These are phyloP conservation scores for Xylaria longipes DNA, from an alignment of 495 filamentous ascomycete genomes.

Conservation along the genomic window DNA sequence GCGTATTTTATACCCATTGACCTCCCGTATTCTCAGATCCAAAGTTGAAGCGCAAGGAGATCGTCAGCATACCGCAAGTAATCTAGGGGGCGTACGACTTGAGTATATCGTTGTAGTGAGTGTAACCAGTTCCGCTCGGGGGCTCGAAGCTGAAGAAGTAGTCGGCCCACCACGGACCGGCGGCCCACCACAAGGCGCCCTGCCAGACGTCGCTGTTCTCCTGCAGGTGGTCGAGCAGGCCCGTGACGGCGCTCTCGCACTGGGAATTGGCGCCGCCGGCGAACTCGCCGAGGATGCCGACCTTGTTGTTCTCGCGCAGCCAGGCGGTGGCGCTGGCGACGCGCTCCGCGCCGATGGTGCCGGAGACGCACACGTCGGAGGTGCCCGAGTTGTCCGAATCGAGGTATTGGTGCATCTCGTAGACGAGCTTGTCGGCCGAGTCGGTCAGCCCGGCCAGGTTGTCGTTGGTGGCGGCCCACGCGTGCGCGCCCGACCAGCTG, in stretches of 20 bases:
- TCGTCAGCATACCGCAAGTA: not conserved
- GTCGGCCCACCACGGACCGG: conserved; percentile 65
- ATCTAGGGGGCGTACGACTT: conserved; percentile 22
- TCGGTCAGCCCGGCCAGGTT: conserved; percentile 59
- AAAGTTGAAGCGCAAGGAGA: not conserved
- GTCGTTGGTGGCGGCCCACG: conserved; percentile 27
- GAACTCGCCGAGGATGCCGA: conserved; percentile 73
- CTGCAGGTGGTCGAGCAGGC: conserved; percentile 66
- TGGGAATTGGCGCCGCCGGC: conserved; percentile 70
- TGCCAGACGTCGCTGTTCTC: conserved; percentile 73
- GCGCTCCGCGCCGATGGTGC: conserved; percentile 63
- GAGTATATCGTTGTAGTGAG: conserved; percentile 27
- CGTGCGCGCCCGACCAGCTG: conserved; percentile 54
- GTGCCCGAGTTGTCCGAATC: conserved; percentile 65
- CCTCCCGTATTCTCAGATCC: not conserved
- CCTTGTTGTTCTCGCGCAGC: conserved; percentile 71
- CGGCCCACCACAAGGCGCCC: conserved; percentile 74
- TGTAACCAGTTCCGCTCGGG: conserved; percentile 59
- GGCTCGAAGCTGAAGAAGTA: conserved; percentile 72
- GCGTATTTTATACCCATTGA: not conserved
- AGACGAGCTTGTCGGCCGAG: conserved; percentile 43
- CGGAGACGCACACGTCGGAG: conserved; percentile 58
- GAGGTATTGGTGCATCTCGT: conserved; percentile 62
- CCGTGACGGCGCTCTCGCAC: conserved; percentile 69
- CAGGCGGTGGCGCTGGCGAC: conserved; percentile 69